A percentile compares a stretch with the other conserved stretches of the same genome.
Evolutionary conservation across 2,329 filamentous ascomycete species (phyloP).

Genomic region (Exophiala aquamarina): DNA sequence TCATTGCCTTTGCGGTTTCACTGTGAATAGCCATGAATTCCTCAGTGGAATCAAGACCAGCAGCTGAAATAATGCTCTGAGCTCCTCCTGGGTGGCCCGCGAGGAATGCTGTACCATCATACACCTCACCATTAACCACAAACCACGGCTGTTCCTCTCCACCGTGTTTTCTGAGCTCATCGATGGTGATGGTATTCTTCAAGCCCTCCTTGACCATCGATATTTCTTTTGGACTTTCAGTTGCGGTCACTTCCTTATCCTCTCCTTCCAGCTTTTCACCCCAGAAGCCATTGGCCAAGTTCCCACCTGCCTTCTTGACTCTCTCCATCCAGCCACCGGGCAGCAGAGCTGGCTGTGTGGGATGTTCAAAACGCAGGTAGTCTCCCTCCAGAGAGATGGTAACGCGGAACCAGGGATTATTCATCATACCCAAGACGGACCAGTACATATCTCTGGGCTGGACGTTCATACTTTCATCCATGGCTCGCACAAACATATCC

Average conservation of each 20-base stretch:
- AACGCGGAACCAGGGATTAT: constrained; percentile 90
- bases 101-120: constrained; percentile 79
- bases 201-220: constrained; percentile 73
- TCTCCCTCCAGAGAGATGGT: constrained; percentile 69
- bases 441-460: constrained; percentile 95
- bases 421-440: constrained; percentile 96
- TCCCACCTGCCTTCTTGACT: constrained; percentile 78
- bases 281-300: constrained; percentile 80
- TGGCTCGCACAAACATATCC: constrained; percentile 78
- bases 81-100: constrained; percentile 83
- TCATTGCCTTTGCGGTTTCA: constrained; percentile 89
- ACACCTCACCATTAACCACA: constrained; percentile 83
- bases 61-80: constrained; percentile 77
- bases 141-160: constrained; percentile 75
- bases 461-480: constrained; percentile 86
- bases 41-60: constrained; percentile 79
- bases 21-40: constrained; percentile 92
- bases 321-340: constrained; percentile 91
- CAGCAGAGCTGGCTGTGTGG: constrained; percentile 75
- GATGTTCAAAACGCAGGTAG: constrained; percentile 77
- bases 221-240: constrained; percentile 63
- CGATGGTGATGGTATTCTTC: constrained; percentile 63
- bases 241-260: constrained; percentile 41
- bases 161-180: constrained; percentile 70
- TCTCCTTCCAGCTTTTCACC: constrained; percentile 67